Evolutionary conservation across 2,329 filamentous ascomycete genomes (phyloP), one percentile per base, ranked within the genome.

Genomic region (Hymenoscyphus salicellus): DNA sequence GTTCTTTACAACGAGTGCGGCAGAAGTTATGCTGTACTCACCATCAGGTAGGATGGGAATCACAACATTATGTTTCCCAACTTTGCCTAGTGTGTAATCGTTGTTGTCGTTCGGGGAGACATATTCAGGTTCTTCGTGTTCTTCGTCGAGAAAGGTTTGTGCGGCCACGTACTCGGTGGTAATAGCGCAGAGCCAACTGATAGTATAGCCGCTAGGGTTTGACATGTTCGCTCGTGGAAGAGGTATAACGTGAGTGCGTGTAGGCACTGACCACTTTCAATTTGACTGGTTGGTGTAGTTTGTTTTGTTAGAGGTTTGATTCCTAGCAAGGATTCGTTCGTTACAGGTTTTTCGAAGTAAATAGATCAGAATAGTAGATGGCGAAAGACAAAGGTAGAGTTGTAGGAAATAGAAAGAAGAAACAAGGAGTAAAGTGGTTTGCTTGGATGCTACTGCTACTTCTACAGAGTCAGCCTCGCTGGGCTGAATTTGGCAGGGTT

Each of bases 151-250:
- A 43, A 64, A 55, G 8, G 63, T 61, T 14, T 66, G 69, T 0
- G 73, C 70, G 8, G 72, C 72, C 30, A 67, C 56, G 1, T 74
- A 62, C 49, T 75, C 73, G 2, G 55, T 59, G 6, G 65, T 58
- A 11, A 74, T 55, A 36, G 73, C 71, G 46, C 72, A 75, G 0
- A 75, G 61, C 55, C 72, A 72, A 1, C 69, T 73, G 10, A 75
- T 67, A 49, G 64, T 66, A 61, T 75, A 75, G 36, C 59, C 61
- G n/a, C 52, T 10, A 52, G 32, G 60, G n/a, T 65, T 58, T 14
- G 30, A 58, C 56, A 58, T 58, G 14, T 26, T 56, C 52, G 52
- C 17, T 32, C 26, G 52, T n/a, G n/a, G 52, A n/a, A 56, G 23
- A 56, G 36, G 36, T n/a, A n/a, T n/a, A 41, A 41, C 8, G 36